Evolutionary conservation across 257 asterid genomes (phyloP), one percentile per base, ranked within the genome.

Genomic region (Nicotiana undulata): DNA sequence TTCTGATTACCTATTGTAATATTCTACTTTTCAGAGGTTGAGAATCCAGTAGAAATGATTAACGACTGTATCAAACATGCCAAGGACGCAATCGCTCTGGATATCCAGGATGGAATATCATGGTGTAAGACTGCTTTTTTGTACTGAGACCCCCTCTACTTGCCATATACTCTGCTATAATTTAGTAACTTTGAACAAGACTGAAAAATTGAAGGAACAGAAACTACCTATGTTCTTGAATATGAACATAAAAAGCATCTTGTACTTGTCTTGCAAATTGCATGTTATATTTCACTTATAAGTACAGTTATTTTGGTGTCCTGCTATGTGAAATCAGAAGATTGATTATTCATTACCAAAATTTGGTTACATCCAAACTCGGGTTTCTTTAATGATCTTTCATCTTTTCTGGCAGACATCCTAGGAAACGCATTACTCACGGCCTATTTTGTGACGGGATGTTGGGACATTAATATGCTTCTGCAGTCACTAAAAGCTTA

Each of bases 61-160:
- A 94, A 90, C 82, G 98, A 94, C 85, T 91, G 97, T 88, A 86
- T 94, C 80, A 90, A 87, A 80, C 98, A 91, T 80, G 97, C 95
- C 66, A 94, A 89, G 84, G 95, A 94, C 85, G 98, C 98, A 65
- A 82, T 93, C 52, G 32, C 95, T 81, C 90, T 92, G 29, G 98
- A 94, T 86, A 97, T 94, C 85, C 86, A 88, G 90, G 98, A 94
- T 86, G 98, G 98, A 81, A 87, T 88, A 77, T 93, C 97, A 77
- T 94, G 97, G 98, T 94, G 98, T 93, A 81, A 88, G 97, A 79
- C 70, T 55, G 18, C 22, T 3, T 55, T 55, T 55, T 55, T 16
- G 6, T 51, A 51, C 18, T 51, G 49, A 40, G 49, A 40, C 12
- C 12, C 49, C 49, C 49, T 40, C 49, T 51, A 51, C 56, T 51